These are phyloP conservation scores for Rozella allomycis DNA, from an alignment of 371 early-diverging fungal species.

Conservation along the genomic window DNA sequence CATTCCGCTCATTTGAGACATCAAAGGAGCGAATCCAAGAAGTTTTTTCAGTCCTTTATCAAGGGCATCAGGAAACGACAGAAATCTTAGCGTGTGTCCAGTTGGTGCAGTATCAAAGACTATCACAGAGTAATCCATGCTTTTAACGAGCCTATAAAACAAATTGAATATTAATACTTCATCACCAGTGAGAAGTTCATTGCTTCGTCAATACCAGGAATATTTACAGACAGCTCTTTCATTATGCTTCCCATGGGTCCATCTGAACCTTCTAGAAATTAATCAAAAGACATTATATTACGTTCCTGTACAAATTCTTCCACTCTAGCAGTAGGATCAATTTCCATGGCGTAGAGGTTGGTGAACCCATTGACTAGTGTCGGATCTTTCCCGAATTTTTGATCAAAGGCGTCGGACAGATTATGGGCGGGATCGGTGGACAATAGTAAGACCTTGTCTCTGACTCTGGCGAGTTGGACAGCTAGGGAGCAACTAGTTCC, in stretches of 20 bases:
- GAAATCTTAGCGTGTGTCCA: constrained; percentile 94
- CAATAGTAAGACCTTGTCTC: constrained; percentile 83
- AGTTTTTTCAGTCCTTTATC: constrained; percentile 91
- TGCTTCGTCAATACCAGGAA: constrained; percentile 68
- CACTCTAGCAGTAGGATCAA: constrained; percentile 84
- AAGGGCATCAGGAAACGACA: constrained; percentile 85
- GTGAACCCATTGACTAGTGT: constrained; percentile 78
- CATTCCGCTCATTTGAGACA: constrained; percentile 64
- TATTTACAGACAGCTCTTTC: constrained; percentile 1
- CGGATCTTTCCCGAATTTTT: constrained; percentile 90
- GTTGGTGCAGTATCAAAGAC: constrained; percentile 98
- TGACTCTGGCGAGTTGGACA: constrained; percentile 66
- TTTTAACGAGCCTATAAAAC: constrained; percentile 54
- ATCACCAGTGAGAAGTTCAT: constrained; percentile 97
- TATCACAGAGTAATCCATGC: constrained; percentile 90
- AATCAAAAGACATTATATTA: neutral
- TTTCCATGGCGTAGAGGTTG: constrained; percentile 95
- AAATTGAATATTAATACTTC: constrained; percentile 38
- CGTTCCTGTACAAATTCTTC: constrained; percentile 81
- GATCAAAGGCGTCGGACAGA: constrained; percentile 83
- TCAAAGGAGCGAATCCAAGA: too few relatives aligned
- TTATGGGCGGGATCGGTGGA: constrained; percentile 98
- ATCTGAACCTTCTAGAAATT: neutral
- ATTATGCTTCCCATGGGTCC: too few relatives aligned
- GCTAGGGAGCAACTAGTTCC: constrained; percentile 46